Evolutionary conservation across 768 basidiomycete species (phyloP), one percentile per base, ranked within the genome.

Genomic region (Polyporus arcularius): DNA sequence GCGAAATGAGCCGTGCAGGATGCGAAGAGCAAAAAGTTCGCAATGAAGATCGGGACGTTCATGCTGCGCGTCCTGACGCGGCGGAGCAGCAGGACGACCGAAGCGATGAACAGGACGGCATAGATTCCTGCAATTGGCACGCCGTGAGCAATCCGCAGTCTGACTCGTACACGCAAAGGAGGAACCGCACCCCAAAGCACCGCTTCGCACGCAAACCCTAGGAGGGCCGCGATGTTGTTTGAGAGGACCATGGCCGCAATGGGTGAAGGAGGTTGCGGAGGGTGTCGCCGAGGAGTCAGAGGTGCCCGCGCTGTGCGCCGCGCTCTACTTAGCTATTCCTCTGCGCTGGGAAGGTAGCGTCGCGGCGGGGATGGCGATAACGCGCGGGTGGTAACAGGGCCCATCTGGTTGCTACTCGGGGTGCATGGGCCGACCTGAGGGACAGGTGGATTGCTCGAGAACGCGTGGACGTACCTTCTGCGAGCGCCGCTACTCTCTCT

Each of bases 171-270:
- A 35, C 11, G 35, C 21, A 30, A 39, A 31, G 31, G 18, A 40
- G 45, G 16, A 14, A 6, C 41, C 57, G 26, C 21, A 76, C 77
- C 78, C 67, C 73, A 78, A 11, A 77, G 60, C 16, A 65, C 68
- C 0, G 75, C 65, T 61, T 78, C 78, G 65, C 73, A 73, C 1
- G 53, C 72, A 51, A 78, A 79, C 26, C 78, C 76, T 52, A 77
- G 66, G 39, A 79, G 61, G 9, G 76, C 72, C 31, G 75, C 70
- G 4, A 76, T 15, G 54, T 77, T 71, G 15, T 60, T 65, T 1
- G 65, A 56, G 43, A 76, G 71, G 21, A 35, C 40, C 71, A 74
- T 75, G 18, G 30, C 21, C 46, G 46, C 26, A 15, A 48, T 8
- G 21, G 46, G 46, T 18, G 46, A 21, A 18, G 10, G 46, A 47